Evolutionary conservation across 1,139 yeast genomes (phyloP).

Genomic region (Hyphopichia burtonii): DNA sequence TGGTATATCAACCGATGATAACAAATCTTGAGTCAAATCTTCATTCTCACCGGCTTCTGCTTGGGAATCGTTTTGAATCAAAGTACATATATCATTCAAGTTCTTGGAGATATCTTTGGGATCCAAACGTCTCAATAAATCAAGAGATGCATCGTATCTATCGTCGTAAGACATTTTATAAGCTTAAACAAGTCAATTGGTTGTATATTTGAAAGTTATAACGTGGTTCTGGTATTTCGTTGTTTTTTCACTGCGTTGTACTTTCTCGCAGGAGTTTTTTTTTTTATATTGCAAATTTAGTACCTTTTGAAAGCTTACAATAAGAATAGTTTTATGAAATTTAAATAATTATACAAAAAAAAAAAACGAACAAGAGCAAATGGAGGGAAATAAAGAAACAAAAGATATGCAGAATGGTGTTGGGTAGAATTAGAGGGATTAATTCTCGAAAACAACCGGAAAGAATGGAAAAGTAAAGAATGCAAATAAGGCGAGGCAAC

Average conservation of each 20-base stretch:
- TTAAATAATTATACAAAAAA: too few relatives aligned
- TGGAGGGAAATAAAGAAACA: too few relatives aligned
- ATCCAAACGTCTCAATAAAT: constrained; percentile 79
- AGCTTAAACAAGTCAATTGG: not conserved
- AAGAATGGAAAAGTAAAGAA: too few relatives aligned
- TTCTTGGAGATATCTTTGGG: constrained; percentile 69
- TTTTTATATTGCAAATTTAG: too few relatives aligned
- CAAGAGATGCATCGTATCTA: constrained; percentile 83
- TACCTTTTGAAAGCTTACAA: too few relatives aligned
- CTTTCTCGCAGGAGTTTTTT: too few relatives aligned
- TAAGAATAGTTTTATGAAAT: too few relatives aligned
- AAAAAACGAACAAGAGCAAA: too few relatives aligned
- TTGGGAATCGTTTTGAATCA: constrained; percentile 52
- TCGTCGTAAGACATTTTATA: constrained; percentile 45
- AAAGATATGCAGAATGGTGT: too few relatives aligned
- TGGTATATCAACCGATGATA: constrained; percentile 88
- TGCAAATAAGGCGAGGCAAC: too few relatives aligned
- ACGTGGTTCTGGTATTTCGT: not conserved
- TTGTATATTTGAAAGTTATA: not conserved
- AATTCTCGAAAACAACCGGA: too few relatives aligned
- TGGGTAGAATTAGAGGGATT: too few relatives aligned
- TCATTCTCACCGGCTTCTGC: constrained; percentile 15
- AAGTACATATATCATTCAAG: constrained; percentile 65
- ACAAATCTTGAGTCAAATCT: constrained; percentile 79
- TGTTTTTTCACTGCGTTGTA: not conserved